phyloP scores from a whole-genome alignment of 129 eudicot species.

The Flaveria robusta region DNA sequence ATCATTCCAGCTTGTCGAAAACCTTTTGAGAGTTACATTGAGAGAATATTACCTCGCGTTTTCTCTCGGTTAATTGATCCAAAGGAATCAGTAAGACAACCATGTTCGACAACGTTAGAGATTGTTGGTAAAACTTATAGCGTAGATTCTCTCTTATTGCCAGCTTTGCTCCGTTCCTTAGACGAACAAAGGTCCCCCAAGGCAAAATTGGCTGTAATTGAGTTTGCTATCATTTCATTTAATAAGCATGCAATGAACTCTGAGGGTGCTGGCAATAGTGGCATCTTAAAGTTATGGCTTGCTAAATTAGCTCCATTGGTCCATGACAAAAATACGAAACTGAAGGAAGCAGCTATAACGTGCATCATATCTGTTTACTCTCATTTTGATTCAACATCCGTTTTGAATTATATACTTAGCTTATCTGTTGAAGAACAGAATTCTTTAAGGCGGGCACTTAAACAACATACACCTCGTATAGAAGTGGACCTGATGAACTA shows the following conservation, averaged over 20 bases:
- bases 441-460: conserved; percentile 87
- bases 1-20: conserved; percentile 82
- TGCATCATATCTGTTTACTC: conserved; percentile 90
- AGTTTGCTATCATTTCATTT: conserved; percentile 77
- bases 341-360: conserved; percentile 84
- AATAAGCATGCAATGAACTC: conserved; percentile 77
- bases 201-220: conserved; percentile 90
- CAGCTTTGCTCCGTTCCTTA: conserved; percentile 89
- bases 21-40: conserved; percentile 94
- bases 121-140: conserved; percentile 87
- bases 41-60: conserved; percentile 87
- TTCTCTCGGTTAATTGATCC: conserved; percentile 94
- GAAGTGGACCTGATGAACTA: conserved; percentile 97
- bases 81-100: conserved; percentile 77
- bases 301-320: conserved; percentile 85
- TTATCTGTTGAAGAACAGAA: conserved; percentile 93
- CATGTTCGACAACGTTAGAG: conserved; percentile 77
- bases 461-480: conserved; percentile 93
- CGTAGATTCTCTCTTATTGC: conserved; percentile 69
- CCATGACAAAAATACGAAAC: conserved; percentile 79
- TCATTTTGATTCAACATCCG: conserved; percentile 72
- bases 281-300: conserved; percentile 90
- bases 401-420: conserved; percentile 79
- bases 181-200: conserved; percentile 97
- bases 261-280: conserved; percentile 75